Evolutionary conservation across 2,329 filamentous ascomycete species (phyloP).

Genomic region (Fusarium phyllophilum): DNA sequence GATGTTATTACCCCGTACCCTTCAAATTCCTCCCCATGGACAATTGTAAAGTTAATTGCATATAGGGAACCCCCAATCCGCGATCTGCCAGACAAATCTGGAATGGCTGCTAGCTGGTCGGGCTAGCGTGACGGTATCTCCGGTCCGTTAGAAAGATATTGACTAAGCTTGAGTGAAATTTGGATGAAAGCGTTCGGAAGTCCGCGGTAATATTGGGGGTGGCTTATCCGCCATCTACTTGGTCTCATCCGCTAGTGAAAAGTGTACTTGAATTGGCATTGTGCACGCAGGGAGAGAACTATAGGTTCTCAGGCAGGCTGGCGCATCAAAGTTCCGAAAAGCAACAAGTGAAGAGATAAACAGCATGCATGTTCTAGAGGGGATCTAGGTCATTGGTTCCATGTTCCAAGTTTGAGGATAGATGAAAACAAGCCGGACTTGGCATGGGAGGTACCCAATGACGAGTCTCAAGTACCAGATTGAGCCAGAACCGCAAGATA

Average conservation of each 20-base stretch:
- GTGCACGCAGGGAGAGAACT: fast-evolving
- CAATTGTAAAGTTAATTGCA: not conserved
- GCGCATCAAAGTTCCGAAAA: not conserved
- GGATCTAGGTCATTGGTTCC: not conserved
- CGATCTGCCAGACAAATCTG: not conserved
- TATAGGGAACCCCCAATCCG: not conserved
- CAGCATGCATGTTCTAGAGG: too few relatives aligned
- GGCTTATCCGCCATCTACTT: not conserved
- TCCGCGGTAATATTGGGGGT: not conserved
- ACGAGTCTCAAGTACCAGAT: too few relatives aligned
- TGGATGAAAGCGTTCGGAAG: not conserved
- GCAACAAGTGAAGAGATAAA: too few relatives aligned
- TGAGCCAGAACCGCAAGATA: too few relatives aligned
- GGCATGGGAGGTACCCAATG: too few relatives aligned
- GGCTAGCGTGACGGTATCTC: not conserved
- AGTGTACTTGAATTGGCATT: fast-evolving
- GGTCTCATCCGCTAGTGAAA: fast-evolving
- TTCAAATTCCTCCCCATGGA: not conserved
- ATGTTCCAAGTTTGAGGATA: not conserved
- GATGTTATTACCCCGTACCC: not conserved
- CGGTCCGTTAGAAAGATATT: not conserved
- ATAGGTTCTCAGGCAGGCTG: fast-evolving
- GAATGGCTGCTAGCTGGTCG: not conserved
- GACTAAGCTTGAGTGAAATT: not conserved
- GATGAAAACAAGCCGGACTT: fast-evolving